Base-by-base conservation (phyloP, 306 rosid genomes). In the Begonia peltatifolia region DNA sequence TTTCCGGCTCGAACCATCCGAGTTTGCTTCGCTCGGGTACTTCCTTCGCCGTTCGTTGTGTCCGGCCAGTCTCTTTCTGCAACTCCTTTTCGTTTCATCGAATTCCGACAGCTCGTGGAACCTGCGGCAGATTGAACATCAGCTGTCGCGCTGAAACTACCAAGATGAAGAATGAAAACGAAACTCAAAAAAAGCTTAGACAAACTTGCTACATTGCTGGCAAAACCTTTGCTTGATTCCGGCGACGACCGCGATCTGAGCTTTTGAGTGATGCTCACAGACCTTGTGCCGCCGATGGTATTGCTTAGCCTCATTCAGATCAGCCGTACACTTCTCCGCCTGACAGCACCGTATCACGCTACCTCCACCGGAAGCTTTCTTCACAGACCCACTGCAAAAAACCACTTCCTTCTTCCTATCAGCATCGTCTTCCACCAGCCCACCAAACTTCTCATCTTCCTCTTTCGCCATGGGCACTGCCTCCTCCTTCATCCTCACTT, bases 171-270 rank as follows among this genome's bases (percentile, higher is more conserved):
- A n/a, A 44, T 0, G 52, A 14, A 57, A 44, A 7, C 52, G 36
- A 25, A 56, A 41, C 35, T 23, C n/a, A n/a, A 59, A 56, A 68
- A 78, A 82, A 81, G 89, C 71, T 66, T 68, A 11, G 18, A 18
- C 10, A 52, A 44, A 89, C 97, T 92, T 90, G 83, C 99, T 90
- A 63, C 99, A 90, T 81, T 92, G 99, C 67, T 92, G 99, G 79
- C 99, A 92, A 68, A 92, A 92, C 44, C 99, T 72, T 59, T 83
- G 95, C 3, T 70, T 77, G 16, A 59, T 47, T 0, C 83, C 87
- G 1, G 64, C 65, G 42, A 92, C 67, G 47, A 64, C 60, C 52
- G 77, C 96, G 1, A 65, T 53, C 41, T 82, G 49, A 56, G 94
- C 92, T 70, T 79, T 92, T 57, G 99, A 70, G 67, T 92, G 99